phyloP scores from a whole-genome alignment of 768 basidiomycete species.

The Lactifluus subvellereus region DNA sequence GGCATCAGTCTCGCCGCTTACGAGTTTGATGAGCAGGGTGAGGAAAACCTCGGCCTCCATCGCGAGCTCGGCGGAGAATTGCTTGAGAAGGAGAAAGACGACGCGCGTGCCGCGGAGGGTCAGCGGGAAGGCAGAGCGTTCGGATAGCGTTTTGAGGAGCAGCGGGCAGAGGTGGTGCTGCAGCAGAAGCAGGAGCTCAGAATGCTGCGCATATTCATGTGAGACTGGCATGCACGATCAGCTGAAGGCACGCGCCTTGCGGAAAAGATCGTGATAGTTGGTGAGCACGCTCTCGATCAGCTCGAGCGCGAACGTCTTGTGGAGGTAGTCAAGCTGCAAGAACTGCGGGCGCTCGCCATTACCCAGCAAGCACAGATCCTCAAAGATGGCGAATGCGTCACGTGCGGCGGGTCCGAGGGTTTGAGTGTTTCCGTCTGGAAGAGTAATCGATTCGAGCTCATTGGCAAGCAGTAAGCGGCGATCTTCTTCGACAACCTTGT shows the following conservation, averaged over 20 bases:
- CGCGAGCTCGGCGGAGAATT: slow-evolving; percentile 75
- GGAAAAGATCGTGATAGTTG: slow-evolving; percentile 81
- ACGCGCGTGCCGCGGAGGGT: slow-evolving; percentile 89
- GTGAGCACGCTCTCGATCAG: slow-evolving; percentile 94
- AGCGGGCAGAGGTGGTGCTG: slow-evolving; percentile 87
- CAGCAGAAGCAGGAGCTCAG: slow-evolving; percentile 80
- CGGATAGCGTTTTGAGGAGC: slow-evolving; percentile 78
- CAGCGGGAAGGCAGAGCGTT: slow-evolving; percentile 77
- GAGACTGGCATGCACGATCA: background rate
- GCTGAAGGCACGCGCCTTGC: slow-evolving; percentile 47
- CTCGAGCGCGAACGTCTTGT: slow-evolving; percentile 95
- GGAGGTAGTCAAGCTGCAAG: slow-evolving; percentile 73
- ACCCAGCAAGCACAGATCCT: slow-evolving; percentile 87
- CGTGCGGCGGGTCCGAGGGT: slow-evolving; percentile 65
- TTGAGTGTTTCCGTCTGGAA: slow-evolving; percentile 66
- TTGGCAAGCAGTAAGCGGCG: slow-evolving; percentile 34
- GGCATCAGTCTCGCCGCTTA: slow-evolving; percentile 1
- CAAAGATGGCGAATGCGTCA: slow-evolving; percentile 85
- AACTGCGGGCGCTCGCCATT: slow-evolving; percentile 57
- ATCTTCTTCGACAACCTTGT: slow-evolving; percentile 85
- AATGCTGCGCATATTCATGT: slow-evolving; percentile 44
- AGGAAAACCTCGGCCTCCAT: slow-evolving; percentile 60
- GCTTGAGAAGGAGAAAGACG: slow-evolving; percentile 87
- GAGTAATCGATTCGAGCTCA: slow-evolving; percentile 39
- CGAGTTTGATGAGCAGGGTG: slow-evolving; percentile 10